A percentile compares a stretch with the other conserved stretches of the same genome.
phyloP scores from a whole-genome alignment of 1,284 basidiomycete genomes.

The Cerrena zonata region DNA sequence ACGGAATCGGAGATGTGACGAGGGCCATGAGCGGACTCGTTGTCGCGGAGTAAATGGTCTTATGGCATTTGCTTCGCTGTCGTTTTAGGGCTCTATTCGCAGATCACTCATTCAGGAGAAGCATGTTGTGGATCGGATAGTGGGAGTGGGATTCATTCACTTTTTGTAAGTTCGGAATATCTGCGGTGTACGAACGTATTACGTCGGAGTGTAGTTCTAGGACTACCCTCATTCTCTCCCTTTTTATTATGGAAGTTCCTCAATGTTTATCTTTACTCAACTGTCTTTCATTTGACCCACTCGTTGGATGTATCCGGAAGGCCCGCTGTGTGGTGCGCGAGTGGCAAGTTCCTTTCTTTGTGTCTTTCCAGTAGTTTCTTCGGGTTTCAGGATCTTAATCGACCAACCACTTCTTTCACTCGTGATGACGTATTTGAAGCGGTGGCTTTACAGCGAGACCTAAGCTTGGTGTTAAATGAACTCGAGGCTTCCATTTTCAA shows the following conservation, averaged over 20 bases:
- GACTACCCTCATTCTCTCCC: neutral
- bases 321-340: neutral
- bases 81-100: neutral
- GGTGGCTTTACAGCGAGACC: no score
- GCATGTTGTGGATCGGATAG: neutral
- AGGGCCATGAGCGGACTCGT: slow-evolving; percentile 70
- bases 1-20: slow-evolving; percentile 64
- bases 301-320: neutral
- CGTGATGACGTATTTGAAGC: no score
- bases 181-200: neutral
- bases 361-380: neutral
- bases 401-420: no score
- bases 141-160: no score
- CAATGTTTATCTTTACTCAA: neutral
- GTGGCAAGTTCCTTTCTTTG: neutral
- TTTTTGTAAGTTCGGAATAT: neutral
- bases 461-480: no score
- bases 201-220: neutral
- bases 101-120: no score
- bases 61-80: neutral
- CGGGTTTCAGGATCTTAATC: neutral
- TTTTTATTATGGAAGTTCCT: neutral
- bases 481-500: no score
- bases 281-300: neutral
- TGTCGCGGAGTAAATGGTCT: slow-evolving; percentile 55